Evolutionary conservation across 129 eudicot genomes (phyloP), one percentile per base, ranked within the genome.

Genomic region (Cynara cardunculus): DNA sequence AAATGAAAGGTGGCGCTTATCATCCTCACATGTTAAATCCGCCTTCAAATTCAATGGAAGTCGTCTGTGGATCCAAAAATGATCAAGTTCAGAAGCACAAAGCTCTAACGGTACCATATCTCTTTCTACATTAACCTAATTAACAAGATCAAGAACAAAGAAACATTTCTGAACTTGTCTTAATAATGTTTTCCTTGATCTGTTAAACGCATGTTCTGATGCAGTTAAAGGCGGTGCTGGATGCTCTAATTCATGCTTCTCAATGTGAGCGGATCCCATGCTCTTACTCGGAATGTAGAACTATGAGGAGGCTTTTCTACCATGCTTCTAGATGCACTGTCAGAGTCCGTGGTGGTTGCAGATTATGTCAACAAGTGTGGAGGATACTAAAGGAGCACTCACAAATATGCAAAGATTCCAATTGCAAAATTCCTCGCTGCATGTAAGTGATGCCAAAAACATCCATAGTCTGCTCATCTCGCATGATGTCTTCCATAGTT

Each of bases 341-440:
- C 49, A 85, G 91, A 25, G 56, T 65, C 75, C 39, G 28, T 44
- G 90, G 90, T 18, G 88, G 87, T 61, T 91, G 97, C 81, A 37
- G 2, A 18, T 39, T 2, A 11, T 91, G 97, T 44, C 39, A 25
- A 34, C 69, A 39, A 39, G 86, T 84, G 53, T 89, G 93, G 93
- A 22, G 0, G 3, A 26, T 86, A 13, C 75, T 91, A 80, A 71
- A 24, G 68, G 22, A 61, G 86, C 97, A 91, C 85, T 86, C 94
- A n/a, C 39, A 37, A 26, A 72, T 31, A 19, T 91, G 97, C 83
- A 75, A 59, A 10, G 88, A 86, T 79, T 69, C 87, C 31, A 76
- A 84, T 73, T 91, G 97, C 83, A 71, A 25, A 69, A 81, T 89
- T 46, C 97, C 97, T 56, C 88, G 89, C 34, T 91, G 97, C 97